Base-by-base conservation (phyloP, 2,329 filamentous ascomycete genomes). In the Teratosphaeria epicoccoides region DNA sequence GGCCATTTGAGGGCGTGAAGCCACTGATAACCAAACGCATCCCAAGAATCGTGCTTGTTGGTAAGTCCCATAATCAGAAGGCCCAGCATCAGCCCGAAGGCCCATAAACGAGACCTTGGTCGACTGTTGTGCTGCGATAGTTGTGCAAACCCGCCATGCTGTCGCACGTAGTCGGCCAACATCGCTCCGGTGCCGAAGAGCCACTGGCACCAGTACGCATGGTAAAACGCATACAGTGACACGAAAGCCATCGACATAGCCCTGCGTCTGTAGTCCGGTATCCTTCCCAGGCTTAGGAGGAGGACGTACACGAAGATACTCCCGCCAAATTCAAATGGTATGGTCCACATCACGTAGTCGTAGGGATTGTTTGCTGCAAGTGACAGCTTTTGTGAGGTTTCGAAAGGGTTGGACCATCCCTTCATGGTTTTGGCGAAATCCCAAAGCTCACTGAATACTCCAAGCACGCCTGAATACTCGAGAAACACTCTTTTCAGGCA, bases 321-420 rank as follows among this genome's bases (percentile, higher is more conserved):
- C 6, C 56, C 56, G 17, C 52, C 49, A 24, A 49, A 58, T 37
- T 58, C 56, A 25, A 55, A 55, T 14, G 59, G 57, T 45, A 62
- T 62, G 10, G 59, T 62, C 56, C 56, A 58, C 57, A 59, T 56
- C 10, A 55, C 57, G 51, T 52, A 59, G 49, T 59, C 53, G 43
- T 59, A 59, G 3, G 29, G 46, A 43, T 59, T 53, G 7, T 40
- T 40, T 20, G 54, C 25, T 12, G 47, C 28, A 14, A 48, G 29
- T 2, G 23, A 29, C 11, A 26, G 17, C 22, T 49, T 25, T 17
- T 55, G 53, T 24, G 56, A 51, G 33, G 57, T 54, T 26, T 51
- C 23, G 33, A 59, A 55, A 5, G 57, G 57, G 47, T 59, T 53
- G 49, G 57, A 51, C 49, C 51, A 59, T 20, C 24, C 52, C 52